Evolutionary conservation across 1,284 basidiomycete species (phyloP).

Genomic region (Melanopsichium pennsylvanicum): DNA sequence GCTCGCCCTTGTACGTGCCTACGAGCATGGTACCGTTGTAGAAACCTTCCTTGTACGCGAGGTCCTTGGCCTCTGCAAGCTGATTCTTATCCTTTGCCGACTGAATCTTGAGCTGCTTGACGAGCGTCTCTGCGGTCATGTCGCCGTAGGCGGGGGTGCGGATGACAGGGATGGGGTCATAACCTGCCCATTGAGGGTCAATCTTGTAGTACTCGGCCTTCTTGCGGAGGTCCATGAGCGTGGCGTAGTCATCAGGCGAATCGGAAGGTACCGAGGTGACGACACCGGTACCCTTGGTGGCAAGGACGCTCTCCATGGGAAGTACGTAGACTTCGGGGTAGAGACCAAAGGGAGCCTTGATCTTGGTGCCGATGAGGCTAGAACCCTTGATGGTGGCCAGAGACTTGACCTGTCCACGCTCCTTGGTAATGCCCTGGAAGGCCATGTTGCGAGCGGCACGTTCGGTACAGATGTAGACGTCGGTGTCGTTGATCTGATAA

Average conservation of each 20-base stretch:
- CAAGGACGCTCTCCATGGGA: slow-evolving; percentile 96
- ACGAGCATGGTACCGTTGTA: slow-evolving; percentile 89
- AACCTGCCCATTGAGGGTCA: slow-evolving; percentile 84
- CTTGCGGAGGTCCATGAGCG: slow-evolving; percentile 89
- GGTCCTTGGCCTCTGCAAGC: slow-evolving; percentile 94
- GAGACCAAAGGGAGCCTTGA: slow-evolving; percentile 85
- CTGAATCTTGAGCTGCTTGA: slow-evolving; percentile 91
- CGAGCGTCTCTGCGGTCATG: slow-evolving; percentile 85
- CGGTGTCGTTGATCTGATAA: slow-evolving; percentile 75
- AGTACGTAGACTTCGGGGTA: slow-evolving; percentile 90
- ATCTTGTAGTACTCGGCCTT: slow-evolving; percentile 98
- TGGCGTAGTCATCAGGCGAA: slow-evolving; percentile 95
- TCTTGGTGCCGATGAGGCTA: slow-evolving; percentile 85
- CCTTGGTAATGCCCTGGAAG: slow-evolving; percentile 79
- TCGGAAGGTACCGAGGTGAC: slow-evolving; percentile 98
- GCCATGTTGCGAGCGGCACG: slow-evolving; percentile 97
- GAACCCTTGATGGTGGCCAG: slow-evolving; percentile 70
- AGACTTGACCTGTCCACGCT: slow-evolving; percentile 63
- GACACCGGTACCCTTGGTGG: slow-evolving; percentile 97
- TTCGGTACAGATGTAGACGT: slow-evolving; percentile 84
- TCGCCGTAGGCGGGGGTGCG: slow-evolving; percentile 89
- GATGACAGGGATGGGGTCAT: slow-evolving; percentile 88
- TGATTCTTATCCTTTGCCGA: slow-evolving; percentile 85
- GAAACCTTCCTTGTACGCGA: slow-evolving; percentile 98
- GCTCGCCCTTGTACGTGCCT: slow-evolving; percentile 85